Evolutionary conservation across 1,284 basidiomycete species (phyloP), one percentile per base, ranked within the genome.

Genomic region (Schizopora paradoxa): DNA sequence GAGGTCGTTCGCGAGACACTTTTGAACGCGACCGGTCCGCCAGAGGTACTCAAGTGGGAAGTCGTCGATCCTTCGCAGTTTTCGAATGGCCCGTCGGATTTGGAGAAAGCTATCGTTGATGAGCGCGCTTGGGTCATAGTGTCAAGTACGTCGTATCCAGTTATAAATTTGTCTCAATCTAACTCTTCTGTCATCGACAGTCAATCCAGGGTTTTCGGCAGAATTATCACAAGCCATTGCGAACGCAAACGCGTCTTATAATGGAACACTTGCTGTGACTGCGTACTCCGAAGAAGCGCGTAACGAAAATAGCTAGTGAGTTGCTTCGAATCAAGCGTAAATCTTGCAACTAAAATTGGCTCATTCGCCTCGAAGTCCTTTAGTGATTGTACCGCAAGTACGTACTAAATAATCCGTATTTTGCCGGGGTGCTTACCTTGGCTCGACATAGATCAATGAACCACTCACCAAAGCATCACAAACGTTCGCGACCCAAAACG

Each of bases 231-330:
- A 46, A 4, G 69, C 69, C 7, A 51, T 65, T 6, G 47, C 58
- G 13, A 46, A 57, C 7, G 56, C 53, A 2, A 50, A 70, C 51
- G 43, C 56, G 18, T 41, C 56, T 6, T 69, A 69, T 35, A 57
- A 71, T 43, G 62, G 66, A 0, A 56, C 66, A 1, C 50, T 49
- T 22, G 68, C 69, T 7, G 55, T 70, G 7, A 65, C 61, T 6
- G 63, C 61, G 28, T 68, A 65, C 43, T 44, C 58, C 0, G 56
- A 58, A 1, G 51, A 56, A 26, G 67, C 61, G 45, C 57, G 68
- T 33, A 71, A 62, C 41, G 68, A 70, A 53, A 74, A 74, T 33
- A 71, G 67, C 6, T 79, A 69, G 77, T 79, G 44, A 58, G 63
- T 43, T 23, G 37, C 49, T 16, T 43, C 41, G 6, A 26, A 14